Base-by-base conservation (phyloP, 1,139 yeast genomes). In the Blastobotrys malaysiensis region DNA sequence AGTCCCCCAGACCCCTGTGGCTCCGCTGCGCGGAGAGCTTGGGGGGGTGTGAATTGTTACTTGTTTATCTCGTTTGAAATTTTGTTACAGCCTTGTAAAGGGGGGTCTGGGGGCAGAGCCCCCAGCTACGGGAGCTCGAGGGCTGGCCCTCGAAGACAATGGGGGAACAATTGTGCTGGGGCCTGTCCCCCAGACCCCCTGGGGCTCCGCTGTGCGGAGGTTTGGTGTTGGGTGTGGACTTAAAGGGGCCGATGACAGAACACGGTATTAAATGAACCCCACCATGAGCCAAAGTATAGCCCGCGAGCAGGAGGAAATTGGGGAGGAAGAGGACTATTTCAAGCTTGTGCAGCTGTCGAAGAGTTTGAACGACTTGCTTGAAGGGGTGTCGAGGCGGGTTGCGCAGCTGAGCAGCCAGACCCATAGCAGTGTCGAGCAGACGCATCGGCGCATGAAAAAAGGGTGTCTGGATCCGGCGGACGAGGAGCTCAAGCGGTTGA, bases 401-500 rank as follows among this genome's bases (percentile, higher is more conserved):
- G 49, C 52, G 11, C 54, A 55, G 19, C 55, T 67, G 20, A 59
- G 67, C 16, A 59, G 60, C n/a, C 57, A 55, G 18, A 64, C 69
- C 1, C 59, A 59, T 24, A 53, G 51, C 13, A 63, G 65, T 31
- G 65, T 61, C 9, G 57, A 55, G 21, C 52, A 57, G 21, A 63
- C 61, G 11, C 64, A 60, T 46, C 50, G 49, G n/a, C 57, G 51
- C n/a, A 53, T 56, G 27, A 45, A 52, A 20, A 56, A 54, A 4
- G 65, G 64, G 24, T 54, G 64, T 9, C 58, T 58, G 2, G 53
- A 52, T 56, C 39, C 39, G 39, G 74, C 64, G 69, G 78, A 77
- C 31, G 61, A 65, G 2, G 78, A 82, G 54, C 72, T 86, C 49
- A 65, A 65, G 0, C 69, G 69, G 9, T 74, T 82, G 2, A 78